These are phyloP conservation scores for Alternaria triticina DNA, from an alignment of 2,329 filamentous ascomycete genomes.

Conservation along the genomic window DNA sequence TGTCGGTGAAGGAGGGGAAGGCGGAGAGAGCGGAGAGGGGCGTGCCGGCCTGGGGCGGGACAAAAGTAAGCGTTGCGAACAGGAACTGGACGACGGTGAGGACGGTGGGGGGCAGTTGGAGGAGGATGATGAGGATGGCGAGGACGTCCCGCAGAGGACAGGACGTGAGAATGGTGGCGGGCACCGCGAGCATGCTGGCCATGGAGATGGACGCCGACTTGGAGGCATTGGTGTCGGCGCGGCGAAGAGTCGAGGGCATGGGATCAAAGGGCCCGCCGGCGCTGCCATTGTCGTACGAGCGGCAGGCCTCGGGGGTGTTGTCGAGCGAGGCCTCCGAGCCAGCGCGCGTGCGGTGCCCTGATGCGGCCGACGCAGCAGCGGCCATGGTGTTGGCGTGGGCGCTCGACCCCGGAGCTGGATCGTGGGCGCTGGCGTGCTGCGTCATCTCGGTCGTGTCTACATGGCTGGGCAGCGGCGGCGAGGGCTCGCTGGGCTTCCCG, in stretches of 20 bases:
- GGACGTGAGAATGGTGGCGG: slow-evolving; percentile 84
- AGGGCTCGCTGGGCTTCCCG: slow-evolving; percentile 47
- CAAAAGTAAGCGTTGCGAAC: slow-evolving; percentile 91
- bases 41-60: slow-evolving; percentile 76
- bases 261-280: slow-evolving; percentile 44
- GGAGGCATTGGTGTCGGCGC: slow-evolving; percentile 65
- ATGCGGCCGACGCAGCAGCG: slow-evolving; percentile 12
- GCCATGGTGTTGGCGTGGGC: slow-evolving; percentile 17
- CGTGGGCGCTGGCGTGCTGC: slow-evolving; percentile 36
- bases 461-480: slow-evolving; percentile 48
- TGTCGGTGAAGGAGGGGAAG: slow-evolving; percentile 82
- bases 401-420: slow-evolving; percentile 1
- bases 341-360: slow-evolving; percentile 47
- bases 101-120: slow-evolving; percentile 87
- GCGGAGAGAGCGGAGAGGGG: slow-evolving; percentile 76
- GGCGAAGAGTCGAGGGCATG: slow-evolving; percentile 61
- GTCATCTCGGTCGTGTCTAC: slow-evolving; percentile 46
- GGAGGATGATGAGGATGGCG: slow-evolving; percentile 92
- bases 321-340: slow-evolving; percentile 54
- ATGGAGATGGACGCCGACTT: slow-evolving; percentile 73
- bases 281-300: slow-evolving; percentile 34
- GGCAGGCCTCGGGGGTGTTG: slow-evolving; percentile 45
- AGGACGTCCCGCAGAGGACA: slow-evolving; percentile 94
- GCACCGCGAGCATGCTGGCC: slow-evolving; percentile 71
- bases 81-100: slow-evolving; percentile 89